These are phyloP conservation scores for Phytophthora citricola DNA, from an alignment of 352 stramenopile species.

Conservation along the genomic window DNA sequence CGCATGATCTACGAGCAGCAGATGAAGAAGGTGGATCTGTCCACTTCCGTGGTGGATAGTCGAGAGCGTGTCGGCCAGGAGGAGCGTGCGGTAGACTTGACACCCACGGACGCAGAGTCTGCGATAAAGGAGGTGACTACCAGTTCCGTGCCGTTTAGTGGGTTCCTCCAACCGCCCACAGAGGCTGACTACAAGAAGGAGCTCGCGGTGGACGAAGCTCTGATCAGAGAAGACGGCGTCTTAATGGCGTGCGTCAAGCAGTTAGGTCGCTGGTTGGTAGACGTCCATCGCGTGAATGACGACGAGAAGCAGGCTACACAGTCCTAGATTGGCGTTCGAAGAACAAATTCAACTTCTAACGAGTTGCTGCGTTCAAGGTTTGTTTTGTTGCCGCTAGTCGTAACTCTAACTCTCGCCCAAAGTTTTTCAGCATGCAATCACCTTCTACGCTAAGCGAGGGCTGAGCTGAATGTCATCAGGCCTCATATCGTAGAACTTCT, in stretches of 20 bases:
- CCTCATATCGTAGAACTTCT: too few relatives aligned
- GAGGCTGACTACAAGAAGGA: conserved; percentile 39
- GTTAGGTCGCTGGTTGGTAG: conserved; percentile 64
- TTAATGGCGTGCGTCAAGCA: conserved; percentile 66
- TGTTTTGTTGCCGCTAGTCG: too few relatives aligned
- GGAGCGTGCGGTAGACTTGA: background rate
- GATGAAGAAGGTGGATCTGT: conserved; percentile 87
- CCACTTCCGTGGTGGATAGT: conserved; percentile 78
- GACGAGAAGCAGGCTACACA: conserved; percentile 25
- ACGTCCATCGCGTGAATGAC: conserved; percentile 51
- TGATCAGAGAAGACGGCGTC: conserved; percentile 61
- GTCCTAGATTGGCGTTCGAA: too few relatives aligned
- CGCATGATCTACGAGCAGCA: conserved; percentile 93
- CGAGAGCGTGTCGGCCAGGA: conserved; percentile 23
- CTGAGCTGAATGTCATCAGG: too few relatives aligned
- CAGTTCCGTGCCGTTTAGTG: conserved; percentile 45
- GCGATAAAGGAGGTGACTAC: conserved; percentile 11
- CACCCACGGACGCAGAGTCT: background rate
- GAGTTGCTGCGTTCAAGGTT: too few relatives aligned
- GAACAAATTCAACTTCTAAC: too few relatives aligned
- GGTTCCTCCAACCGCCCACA: conserved; percentile 63
- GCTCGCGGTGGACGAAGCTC: conserved; percentile 40
- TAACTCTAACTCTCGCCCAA: too few relatives aligned
- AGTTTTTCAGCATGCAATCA: too few relatives aligned
- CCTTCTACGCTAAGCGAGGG: too few relatives aligned